phyloP scores from a whole-genome alignment of 768 basidiomycete genomes.

The Hirschioporus abietinus region DNA sequence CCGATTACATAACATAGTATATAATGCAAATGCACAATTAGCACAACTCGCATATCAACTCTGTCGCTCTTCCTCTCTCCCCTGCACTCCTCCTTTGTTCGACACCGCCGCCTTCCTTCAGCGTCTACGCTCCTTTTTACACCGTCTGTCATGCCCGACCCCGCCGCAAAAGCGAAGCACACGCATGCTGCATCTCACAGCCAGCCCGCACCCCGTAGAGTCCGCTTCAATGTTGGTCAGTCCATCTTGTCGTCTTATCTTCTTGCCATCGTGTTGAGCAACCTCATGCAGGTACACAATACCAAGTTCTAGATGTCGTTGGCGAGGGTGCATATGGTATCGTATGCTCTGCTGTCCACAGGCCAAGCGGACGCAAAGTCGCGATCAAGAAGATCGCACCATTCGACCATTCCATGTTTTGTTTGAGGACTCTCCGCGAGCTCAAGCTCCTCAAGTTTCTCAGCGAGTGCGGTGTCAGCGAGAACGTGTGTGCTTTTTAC shows the following conservation, averaged over 20 bases:
- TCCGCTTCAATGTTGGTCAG: constrained; percentile 82
- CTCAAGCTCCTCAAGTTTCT: constrained; percentile 70
- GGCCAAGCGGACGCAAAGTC: constrained; percentile 83
- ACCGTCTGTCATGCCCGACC: constrained; percentile 1
- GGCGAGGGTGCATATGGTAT: constrained; percentile 94
- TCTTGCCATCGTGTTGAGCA: constrained; percentile 16
- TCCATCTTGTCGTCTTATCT: constrained; percentile 21
- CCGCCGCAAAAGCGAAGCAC: constrained; percentile 35
- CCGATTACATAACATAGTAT: neutral
- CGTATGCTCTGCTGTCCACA: constrained; percentile 89
- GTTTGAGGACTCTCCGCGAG: constrained; percentile 71
- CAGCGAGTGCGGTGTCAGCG: constrained; percentile 83
- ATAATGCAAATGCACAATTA: neutral
- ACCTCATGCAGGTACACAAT: constrained; percentile 49
- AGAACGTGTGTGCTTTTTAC: constrained; percentile 51
- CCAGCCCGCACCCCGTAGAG: constrained; percentile 66
- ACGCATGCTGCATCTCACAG: constrained; percentile 40
- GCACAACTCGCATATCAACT: neutral
- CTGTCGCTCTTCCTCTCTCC: neutral
- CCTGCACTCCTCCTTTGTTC: neutral
- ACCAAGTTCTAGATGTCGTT: constrained; percentile 82
- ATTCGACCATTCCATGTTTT: constrained; percentile 95
- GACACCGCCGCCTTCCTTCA: no score
- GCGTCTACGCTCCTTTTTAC: neutral
- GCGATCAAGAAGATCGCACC: constrained; percentile 97